A percentile compares a stretch with the other conserved stretches of the same genome.
Evolutionary conservation across 352 stramenopile genomes (phyloP).

Genomic region (Pythium biforme): DNA sequence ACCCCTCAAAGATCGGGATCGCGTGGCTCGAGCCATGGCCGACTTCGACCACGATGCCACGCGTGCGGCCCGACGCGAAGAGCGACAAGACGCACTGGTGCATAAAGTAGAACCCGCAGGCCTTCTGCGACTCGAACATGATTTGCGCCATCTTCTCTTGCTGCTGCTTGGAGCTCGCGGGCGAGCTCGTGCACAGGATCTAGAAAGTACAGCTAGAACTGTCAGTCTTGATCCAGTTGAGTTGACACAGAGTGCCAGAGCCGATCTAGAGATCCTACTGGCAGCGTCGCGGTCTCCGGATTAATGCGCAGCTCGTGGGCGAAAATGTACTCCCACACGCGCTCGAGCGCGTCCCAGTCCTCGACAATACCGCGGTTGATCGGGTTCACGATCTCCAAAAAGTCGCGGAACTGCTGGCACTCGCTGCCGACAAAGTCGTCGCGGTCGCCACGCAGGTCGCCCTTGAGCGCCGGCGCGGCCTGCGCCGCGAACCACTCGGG

Average conservation of each 20-base stretch:
- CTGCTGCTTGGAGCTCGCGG: conserved; percentile 56
- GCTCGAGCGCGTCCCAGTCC: conserved; percentile 86
- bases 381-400: conserved; percentile 65
- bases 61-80: conserved; percentile 83
- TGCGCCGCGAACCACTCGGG: conserved; percentile 79
- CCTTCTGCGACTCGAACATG: conserved; percentile 85
- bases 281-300: conserved; percentile 65
- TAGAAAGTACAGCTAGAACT: conserved; percentile 6
- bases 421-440: conserved; percentile 68
- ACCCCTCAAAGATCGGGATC: conserved; percentile 87
- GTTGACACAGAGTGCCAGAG: too few species aligned
- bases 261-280: too few species aligned
- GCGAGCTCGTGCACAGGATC: conserved; percentile 70
- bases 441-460: conserved; percentile 65
- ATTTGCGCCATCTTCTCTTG: conserved; percentile 80
- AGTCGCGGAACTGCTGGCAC: conserved; percentile 68
- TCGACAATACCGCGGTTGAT: conserved; percentile 77
- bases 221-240: not conserved
- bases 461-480: conserved; percentile 47
- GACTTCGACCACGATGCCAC: conserved; percentile 84
- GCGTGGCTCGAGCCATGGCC: conserved; percentile 83
- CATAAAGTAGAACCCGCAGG: conserved; percentile 84
- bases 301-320: conserved; percentile 73
- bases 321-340: conserved; percentile 86
- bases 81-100: conserved; percentile 82